phyloP scores from a whole-genome alignment of 805 yeast genomes.

The Ogataea zsoltii region DNA sequence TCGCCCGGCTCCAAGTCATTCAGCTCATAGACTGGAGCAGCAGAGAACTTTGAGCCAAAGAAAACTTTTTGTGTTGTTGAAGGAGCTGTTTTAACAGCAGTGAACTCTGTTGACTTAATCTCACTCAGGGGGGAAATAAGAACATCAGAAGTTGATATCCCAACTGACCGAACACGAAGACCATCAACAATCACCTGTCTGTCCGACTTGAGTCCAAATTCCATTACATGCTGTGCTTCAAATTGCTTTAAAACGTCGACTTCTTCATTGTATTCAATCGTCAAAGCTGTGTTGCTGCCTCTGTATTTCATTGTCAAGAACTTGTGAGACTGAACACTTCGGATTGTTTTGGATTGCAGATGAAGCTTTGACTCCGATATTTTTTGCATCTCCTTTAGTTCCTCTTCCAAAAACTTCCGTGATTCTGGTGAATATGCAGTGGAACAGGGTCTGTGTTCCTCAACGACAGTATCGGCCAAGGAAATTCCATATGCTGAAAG shows the following conservation, averaged over 20 bases:
- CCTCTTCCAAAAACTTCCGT: constrained; percentile 37
- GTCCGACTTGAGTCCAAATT: constrained; percentile 68
- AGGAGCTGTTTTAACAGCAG: constrained; percentile 47
- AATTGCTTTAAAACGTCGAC: constrained; percentile 44
- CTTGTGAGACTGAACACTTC: constrained; percentile 50
- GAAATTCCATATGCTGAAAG: constrained; percentile 59
- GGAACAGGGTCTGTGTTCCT: constrained; percentile 68
- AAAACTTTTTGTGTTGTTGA: constrained; percentile 35
- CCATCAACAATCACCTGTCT: constrained; percentile 63
- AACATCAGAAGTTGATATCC: constrained; percentile 45
- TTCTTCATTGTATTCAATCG: constrained; percentile 45
- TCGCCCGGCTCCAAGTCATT: constrained; percentile 54
- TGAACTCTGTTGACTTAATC: constrained; percentile 19
- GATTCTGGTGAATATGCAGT: constrained; percentile 33
- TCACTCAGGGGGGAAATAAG: constrained; percentile 6
- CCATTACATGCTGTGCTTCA: constrained; percentile 56
- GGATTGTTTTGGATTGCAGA: constrained; percentile 43
- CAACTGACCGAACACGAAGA: constrained; percentile 69
- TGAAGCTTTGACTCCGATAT: constrained; percentile 10
- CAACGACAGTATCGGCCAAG: constrained; percentile 79
- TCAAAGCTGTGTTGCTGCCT: constrained; percentile 84
- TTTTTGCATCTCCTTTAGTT: constrained; percentile 36
- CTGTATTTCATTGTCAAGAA: constrained; percentile 74
- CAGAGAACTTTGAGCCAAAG: constrained; percentile 42
- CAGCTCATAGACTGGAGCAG: constrained; percentile 55